Conservation (phyloP, 164 flowering plant genomes). For the Berberis vulgaris region DNA sequence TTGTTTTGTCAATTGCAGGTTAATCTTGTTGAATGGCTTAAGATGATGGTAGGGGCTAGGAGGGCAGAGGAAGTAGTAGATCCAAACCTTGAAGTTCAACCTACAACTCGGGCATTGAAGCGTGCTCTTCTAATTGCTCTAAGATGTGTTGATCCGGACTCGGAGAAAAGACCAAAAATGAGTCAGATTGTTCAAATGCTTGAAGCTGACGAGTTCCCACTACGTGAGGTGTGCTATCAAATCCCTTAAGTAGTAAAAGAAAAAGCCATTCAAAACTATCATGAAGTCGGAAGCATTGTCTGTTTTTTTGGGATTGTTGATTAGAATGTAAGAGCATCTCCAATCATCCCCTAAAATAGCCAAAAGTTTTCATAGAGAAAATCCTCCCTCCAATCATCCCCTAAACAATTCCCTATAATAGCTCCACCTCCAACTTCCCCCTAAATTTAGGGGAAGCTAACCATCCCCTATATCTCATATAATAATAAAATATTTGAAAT, state of each 20-base stretch:
- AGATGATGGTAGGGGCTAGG: constrained; percentile 67
- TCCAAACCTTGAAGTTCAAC: constrained; percentile 47
- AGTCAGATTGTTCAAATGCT: constrained; percentile 68
- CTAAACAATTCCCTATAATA: too few relatives aligned
- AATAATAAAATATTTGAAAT: too few relatives aligned
- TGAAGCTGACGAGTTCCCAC: constrained; percentile 57
- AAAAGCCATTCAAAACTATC: too few relatives aligned
- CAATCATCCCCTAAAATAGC: too few relatives aligned
- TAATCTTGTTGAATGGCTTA: constrained; percentile 78
- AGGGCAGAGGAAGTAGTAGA: constrained; percentile 74
- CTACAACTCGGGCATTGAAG: constrained; percentile 53
- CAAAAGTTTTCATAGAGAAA: too few relatives aligned
- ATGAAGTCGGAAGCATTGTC: not conserved
- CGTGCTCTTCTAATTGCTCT: constrained; percentile 58
- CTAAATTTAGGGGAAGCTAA: too few relatives aligned
- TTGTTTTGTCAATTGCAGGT: constrained; percentile 28
- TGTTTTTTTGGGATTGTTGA: not conserved
- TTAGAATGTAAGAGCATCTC: too few relatives aligned
- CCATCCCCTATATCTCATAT: too few relatives aligned
- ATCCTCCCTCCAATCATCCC: too few relatives aligned
- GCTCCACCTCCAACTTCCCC: too few relatives aligned
- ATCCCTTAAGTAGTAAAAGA: not conserved
- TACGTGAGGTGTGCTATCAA: constrained; percentile 51
- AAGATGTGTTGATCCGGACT: constrained; percentile 66
- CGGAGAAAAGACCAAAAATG: constrained; percentile 68